Base-by-base conservation (phyloP, 2,329 filamentous ascomycete genomes). In the Pseudonectria foliicola region DNA sequence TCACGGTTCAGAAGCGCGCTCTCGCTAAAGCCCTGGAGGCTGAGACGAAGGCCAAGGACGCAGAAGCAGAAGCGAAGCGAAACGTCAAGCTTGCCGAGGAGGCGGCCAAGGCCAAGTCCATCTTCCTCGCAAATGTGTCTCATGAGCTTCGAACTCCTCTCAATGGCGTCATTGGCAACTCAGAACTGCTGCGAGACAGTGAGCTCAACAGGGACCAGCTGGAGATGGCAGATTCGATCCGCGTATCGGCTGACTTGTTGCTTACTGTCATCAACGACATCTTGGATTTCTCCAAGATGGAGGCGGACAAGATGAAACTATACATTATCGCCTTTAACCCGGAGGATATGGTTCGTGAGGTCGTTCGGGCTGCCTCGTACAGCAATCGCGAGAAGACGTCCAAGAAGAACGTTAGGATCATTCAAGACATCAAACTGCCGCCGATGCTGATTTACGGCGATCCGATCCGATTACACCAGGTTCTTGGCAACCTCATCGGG, bases 241-340 rank as follows among this genome's bases (percentile, higher is more conserved):
- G 86, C 32, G 74, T 89, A 23, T 93, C 85, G 31, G 87, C 86
- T 0, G 88, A 95, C 54, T 78, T 92, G 12, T 65, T 95, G 11
- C 68, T 95, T 16, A 92, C 88, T 0, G 86, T 95, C 31, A 95
- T 95, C 63, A 95, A 95, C 54, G 90, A 96, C 54, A 95, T 95
- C 34, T 69, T 95, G 4, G 90, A 96, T 60, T 93, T 95, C 56
- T 95, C 88, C 18, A 93, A 94, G 60, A 87, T 92, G 66, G 87
- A 94, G 57, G 86, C 84, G 3, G 85, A 89, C 48, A 82, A 87
- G 57, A 80, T 94, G 66, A 87, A 92, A 55, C 74, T 89, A 2
- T 85, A 85, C 54, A 72, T 80, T 39, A 80, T 79, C 35, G 75
- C 76, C 7, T 82, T 82, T 60, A 81, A 79, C 45, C 75, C 78